phyloP scores from a whole-genome alignment of 2,329 filamentous ascomycete species.

The Diaporthe nobilis region DNA sequence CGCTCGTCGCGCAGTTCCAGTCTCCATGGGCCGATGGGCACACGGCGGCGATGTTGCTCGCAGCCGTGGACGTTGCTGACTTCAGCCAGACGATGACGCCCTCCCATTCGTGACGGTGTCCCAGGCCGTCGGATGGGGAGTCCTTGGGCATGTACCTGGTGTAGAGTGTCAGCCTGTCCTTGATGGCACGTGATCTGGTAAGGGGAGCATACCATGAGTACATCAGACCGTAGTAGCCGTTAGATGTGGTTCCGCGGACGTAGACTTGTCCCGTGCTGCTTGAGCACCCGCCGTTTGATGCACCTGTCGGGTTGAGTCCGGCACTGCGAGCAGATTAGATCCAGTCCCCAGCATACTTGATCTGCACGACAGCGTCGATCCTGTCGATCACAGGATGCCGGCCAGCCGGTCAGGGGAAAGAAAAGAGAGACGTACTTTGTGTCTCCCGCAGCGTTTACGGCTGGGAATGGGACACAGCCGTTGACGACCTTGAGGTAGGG shows the following conservation, averaged over 20 bases:
- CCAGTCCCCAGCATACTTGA: background rate
- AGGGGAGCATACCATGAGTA: constrained; percentile 49
- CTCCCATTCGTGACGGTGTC: constrained; percentile 59
- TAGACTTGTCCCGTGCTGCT: constrained; percentile 56
- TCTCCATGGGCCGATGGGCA: constrained; percentile 55
- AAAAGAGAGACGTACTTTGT: constrained; percentile 61
- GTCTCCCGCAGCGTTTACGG: constrained; percentile 69
- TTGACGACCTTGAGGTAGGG: constrained; percentile 68
- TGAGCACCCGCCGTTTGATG: constrained; percentile 50
- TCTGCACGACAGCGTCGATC: constrained; percentile 12
- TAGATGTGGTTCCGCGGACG: constrained; percentile 49
- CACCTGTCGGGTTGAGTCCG: constrained; percentile 52
- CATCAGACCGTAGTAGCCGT: constrained; percentile 54
- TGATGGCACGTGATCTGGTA: background rate
- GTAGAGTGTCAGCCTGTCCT: background rate
- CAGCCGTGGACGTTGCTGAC: constrained; percentile 44
- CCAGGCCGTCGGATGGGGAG: constrained; percentile 51
- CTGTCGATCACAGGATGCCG: constrained; percentile 1
- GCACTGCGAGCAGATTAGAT: constrained; percentile 46
- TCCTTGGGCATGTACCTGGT: constrained; percentile 63
- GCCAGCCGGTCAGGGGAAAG: background rate
- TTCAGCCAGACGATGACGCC: constrained; percentile 51
- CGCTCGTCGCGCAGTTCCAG: constrained; percentile 44
- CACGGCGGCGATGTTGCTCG: constrained; percentile 53
- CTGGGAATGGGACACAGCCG: constrained; percentile 75